These are phyloP conservation scores for Trichoderma aggressivum DNA, from an alignment of 2,329 filamentous ascomycete genomes.

Conservation along the genomic window DNA sequence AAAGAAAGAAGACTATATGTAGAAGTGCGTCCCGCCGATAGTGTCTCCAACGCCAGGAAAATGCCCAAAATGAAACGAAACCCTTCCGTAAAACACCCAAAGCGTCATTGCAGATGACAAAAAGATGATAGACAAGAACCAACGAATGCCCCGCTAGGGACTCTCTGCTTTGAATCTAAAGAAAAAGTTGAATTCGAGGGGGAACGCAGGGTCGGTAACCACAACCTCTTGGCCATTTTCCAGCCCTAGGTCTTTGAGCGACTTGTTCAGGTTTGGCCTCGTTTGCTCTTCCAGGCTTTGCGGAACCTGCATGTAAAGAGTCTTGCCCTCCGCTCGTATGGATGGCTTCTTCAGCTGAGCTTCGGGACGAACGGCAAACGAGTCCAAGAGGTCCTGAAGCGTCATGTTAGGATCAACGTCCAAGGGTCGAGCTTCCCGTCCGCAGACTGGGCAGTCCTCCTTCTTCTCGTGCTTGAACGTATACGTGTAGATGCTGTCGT, in stretches of 20 bases:
- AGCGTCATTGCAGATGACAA: background rate
- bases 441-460: constrained; percentile 91
- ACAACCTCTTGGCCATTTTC: constrained; percentile 80
- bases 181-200: constrained; percentile 62
- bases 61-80: constrained; percentile 21
- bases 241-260: constrained; percentile 68
- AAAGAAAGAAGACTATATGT: background rate
- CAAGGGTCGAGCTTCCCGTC: constrained; percentile 74
- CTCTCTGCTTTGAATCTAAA: constrained; percentile 43
- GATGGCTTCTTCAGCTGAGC: constrained; percentile 93
- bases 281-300: constrained; percentile 81
- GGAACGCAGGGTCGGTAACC: constrained; percentile 89
- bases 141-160: background rate
- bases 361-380: constrained; percentile 77
- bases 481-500: constrained; percentile 94
- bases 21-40: background rate
- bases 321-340: constrained; percentile 73
- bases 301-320: constrained; percentile 85
- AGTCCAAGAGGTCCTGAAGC: constrained; percentile 80
- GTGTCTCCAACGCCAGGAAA: constrained; percentile 29
- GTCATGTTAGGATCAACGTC: constrained; percentile 68
- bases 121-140: background rate
- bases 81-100: background rate
- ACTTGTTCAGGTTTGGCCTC: constrained; percentile 74
- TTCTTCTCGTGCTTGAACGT: constrained; percentile 96